These are phyloP conservation scores for Filobasidium wieringae DNA, from an alignment of 768 basidiomycete species.

Conservation along the genomic window DNA sequence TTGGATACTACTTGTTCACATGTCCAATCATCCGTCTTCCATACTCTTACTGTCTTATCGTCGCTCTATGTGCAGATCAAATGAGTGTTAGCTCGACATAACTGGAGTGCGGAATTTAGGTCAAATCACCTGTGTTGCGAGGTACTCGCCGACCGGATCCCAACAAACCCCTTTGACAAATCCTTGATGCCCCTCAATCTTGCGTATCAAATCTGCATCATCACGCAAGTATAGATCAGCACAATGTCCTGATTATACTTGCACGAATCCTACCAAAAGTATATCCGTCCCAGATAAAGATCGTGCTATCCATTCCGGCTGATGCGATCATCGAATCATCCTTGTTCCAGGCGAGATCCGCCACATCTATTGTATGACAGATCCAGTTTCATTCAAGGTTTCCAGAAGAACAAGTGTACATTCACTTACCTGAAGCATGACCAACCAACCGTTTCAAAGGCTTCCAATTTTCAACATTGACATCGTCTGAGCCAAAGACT, in stretches of 20 bases:
- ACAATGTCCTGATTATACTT: background rate
- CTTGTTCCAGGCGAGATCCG: slow-evolving; percentile 88
- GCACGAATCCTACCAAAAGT: slow-evolving; percentile 56
- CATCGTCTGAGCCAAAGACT: slow-evolving; percentile 87
- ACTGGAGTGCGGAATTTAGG: background rate
- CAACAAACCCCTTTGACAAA: slow-evolving; percentile 99
- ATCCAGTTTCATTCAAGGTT: background rate
- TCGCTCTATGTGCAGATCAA: slow-evolving; percentile 56
- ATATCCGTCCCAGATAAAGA: slow-evolving; percentile 86
- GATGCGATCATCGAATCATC: slow-evolving; percentile 86
- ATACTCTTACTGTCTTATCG: slow-evolving; percentile 91
- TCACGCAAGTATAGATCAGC: background rate
- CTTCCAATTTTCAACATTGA: slow-evolving; percentile 97
- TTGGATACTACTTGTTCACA: slow-evolving; percentile 72
- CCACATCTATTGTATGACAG: slow-evolving; percentile 55
- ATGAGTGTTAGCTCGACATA: background rate
- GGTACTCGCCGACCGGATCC: slow-evolving; percentile 94
- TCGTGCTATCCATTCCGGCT: slow-evolving; percentile 79
- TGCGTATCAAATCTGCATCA: slow-evolving; percentile 59
- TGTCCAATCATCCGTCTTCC: slow-evolving; percentile 86
- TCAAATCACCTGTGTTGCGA: slow-evolving; percentile 57
- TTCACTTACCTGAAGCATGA: slow-evolving; percentile 78
- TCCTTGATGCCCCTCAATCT: slow-evolving; percentile 78
- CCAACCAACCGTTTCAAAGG: slow-evolving; percentile 81
- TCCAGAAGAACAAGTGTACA: background rate